Percentiles rank a stretch among this genome's conserved stretches.
phyloP scores from a whole-genome alignment of 129 eudicot species.

The Rutidosis leptorrhynchoides region DNA sequence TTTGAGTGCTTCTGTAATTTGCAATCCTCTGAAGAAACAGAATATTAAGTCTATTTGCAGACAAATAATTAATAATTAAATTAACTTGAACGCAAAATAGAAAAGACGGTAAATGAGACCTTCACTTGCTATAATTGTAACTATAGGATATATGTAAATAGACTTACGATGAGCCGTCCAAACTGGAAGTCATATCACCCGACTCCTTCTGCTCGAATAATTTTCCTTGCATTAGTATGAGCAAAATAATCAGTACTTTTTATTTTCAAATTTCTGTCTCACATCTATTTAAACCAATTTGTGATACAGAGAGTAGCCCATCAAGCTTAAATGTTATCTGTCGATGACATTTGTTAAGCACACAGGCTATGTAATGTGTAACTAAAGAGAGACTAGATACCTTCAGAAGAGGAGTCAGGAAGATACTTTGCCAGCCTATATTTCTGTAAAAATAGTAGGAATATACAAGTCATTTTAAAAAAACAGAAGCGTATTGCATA shows the following conservation, averaged over 20 bases:
- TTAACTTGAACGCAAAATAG: neutral
- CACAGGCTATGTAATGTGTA: neutral
- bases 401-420: slow-evolving; percentile 64
- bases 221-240: slow-evolving; percentile 49
- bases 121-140: neutral
- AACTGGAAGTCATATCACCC: slow-evolving; percentile 61
- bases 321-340: too few species aligned
- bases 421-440: slow-evolving; percentile 68
- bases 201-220: slow-evolving; percentile 67
- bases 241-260: slow-evolving; percentile 30
- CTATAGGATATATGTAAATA: neutral
- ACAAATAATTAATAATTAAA: too few species aligned
- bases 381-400: slow-evolving; percentile 26
- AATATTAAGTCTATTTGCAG: neutral
- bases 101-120: neutral
- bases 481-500: neutral
- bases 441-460: slow-evolving; percentile 37
- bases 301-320: too few species aligned
- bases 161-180: slow-evolving; percentile 88
- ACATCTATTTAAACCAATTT: too few species aligned
- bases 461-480: slow-evolving; percentile 5
- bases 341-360: neutral
- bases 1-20: slow-evolving; percentile 79
- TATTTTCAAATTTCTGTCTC: neutral
- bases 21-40: slow-evolving; percentile 55